A percentile compares a stretch with the other conserved stretches of the same genome.
phyloP scores from a whole-genome alignment of 495 filamentous ascomycete species.

The Jackrogersella minutella region DNA sequence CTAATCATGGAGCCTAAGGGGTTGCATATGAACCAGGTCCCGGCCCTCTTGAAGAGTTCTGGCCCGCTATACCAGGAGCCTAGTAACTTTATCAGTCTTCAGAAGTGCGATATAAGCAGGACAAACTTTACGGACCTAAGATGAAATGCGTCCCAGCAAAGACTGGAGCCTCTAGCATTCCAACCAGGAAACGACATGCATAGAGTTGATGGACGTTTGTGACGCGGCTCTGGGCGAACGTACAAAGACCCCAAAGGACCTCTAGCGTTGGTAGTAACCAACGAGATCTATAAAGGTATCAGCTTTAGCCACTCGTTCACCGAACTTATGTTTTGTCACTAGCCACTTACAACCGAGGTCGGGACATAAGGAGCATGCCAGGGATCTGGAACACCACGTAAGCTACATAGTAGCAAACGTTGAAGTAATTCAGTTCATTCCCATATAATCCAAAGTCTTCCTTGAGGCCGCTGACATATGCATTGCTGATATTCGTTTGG shows the following conservation, averaged over 20 bases:
- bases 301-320: not conserved
- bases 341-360: constrained; percentile 44
- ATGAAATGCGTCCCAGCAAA: constrained; percentile 44
- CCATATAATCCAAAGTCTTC: constrained; percentile 46
- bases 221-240: constrained; percentile 47
- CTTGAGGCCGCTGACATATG: constrained; percentile 48
- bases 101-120: not conserved
- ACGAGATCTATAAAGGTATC: constrained; percentile 44
- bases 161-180: constrained; percentile 60
- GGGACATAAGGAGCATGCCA: constrained; percentile 59
- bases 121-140: constrained; percentile 12
- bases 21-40: constrained; percentile 51
- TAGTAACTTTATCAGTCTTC: constrained; percentile 42
- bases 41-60: constrained; percentile 45
- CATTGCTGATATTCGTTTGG: constrained; percentile 49
- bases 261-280: constrained; percentile 49
- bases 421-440: constrained; percentile 55
- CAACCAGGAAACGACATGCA: constrained; percentile 55
- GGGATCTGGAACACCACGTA: constrained; percentile 52
- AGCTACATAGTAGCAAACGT: constrained; percentile 54
- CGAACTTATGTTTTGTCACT: constrained; percentile 41
- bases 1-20: constrained; percentile 42
- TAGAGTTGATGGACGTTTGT: constrained; percentile 45
- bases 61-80: constrained; percentile 43
- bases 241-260: constrained; percentile 49